phyloP scores from a whole-genome alignment of 768 basidiomycete genomes.

The Mycena albidolilacea region DNA sequence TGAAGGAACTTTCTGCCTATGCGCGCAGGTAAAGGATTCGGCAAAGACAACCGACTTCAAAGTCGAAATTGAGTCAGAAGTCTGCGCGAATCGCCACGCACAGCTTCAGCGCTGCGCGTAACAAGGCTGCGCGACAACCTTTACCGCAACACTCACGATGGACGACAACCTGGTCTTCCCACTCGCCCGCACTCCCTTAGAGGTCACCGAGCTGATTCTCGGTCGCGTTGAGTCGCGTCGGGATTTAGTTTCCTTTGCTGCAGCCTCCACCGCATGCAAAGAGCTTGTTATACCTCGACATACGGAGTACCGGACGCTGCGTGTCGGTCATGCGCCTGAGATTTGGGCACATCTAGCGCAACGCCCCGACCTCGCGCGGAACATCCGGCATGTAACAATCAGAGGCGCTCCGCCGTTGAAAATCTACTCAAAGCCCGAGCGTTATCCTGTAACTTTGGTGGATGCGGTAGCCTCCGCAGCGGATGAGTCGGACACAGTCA shows the following conservation, averaged over 20 bases:
- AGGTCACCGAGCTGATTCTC: conserved; percentile 29
- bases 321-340: conserved; percentile 31
- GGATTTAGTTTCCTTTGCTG: conserved; percentile 34
- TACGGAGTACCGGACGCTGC: conserved; percentile 45
- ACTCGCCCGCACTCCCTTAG: conserved; percentile 26
- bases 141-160: conserved; percentile 17
- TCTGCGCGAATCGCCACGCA: background rate
- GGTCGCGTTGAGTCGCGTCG: conserved; percentile 16
- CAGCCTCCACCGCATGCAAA: conserved; percentile 26
- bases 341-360: conserved; percentile 46
- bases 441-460: conserved; percentile 24
- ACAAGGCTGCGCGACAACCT: background rate
- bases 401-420: background rate
- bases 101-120: background rate
- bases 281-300: conserved; percentile 45
- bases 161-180: conserved; percentile 1
- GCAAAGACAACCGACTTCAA: background rate
- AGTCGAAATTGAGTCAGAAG: background rate
- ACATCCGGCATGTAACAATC: conserved; percentile 38
- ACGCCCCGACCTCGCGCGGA: conserved; percentile 44
- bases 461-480: conserved; percentile 3
- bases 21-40: background rate
- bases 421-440: conserved; percentile 14
- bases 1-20: too few relatives aligned
- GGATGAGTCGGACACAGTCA: background rate